Percentiles rank a stretch among this genome's conserved stretches.
Conservation (phyloP, 2,329 filamentous ascomycete species). For the Clonostachys sp. region DNA sequence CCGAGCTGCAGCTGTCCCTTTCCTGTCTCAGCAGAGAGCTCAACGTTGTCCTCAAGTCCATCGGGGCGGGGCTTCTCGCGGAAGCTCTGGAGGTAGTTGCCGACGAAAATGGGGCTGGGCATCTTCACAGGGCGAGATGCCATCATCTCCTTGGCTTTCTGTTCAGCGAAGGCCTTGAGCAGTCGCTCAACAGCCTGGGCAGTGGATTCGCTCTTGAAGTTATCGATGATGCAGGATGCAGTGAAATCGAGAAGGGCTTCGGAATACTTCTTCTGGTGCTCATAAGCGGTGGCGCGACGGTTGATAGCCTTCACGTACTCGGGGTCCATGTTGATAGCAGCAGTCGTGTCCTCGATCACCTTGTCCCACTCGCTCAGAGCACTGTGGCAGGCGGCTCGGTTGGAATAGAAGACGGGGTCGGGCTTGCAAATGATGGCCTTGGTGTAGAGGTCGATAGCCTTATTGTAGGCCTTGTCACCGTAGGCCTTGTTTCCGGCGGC, state of each 20-base stretch:
- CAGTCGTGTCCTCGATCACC: slow-evolving; percentile 94
- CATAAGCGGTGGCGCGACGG: slow-evolving; percentile 92
- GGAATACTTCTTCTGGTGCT: slow-evolving; percentile 85
- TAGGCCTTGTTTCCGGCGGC: slow-evolving; percentile 95
- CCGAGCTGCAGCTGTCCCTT: slow-evolving; percentile 84
- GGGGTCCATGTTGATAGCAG: slow-evolving; percentile 86
- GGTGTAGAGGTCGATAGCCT: slow-evolving; percentile 90
- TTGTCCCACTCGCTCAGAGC: slow-evolving; percentile 90
- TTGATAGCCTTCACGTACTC: slow-evolving; percentile 98
- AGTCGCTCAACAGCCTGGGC: slow-evolving; percentile 88
- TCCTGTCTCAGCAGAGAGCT: slow-evolving; percentile 72
- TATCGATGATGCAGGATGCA: slow-evolving; percentile 97
- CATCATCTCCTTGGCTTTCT: slow-evolving; percentile 88
- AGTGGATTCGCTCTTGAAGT: slow-evolving; percentile 87
- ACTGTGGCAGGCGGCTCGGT: slow-evolving; percentile 96
- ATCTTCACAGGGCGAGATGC: slow-evolving; percentile 81
- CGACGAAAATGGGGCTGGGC: slow-evolving; percentile 92
- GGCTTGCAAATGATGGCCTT: slow-evolving; percentile 96
- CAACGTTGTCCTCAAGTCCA: slow-evolving; percentile 77
- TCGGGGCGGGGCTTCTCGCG: slow-evolving; percentile 73
- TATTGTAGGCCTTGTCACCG: slow-evolving; percentile 87
- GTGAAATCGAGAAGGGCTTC: slow-evolving; percentile 97
- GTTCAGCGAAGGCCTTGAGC: slow-evolving; percentile 93
- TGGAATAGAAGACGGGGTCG: slow-evolving; percentile 97
- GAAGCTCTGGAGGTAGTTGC: slow-evolving; percentile 99